Base-by-base conservation (phyloP, 352 stramenopile species). In the Pythium chondricola region DNA sequence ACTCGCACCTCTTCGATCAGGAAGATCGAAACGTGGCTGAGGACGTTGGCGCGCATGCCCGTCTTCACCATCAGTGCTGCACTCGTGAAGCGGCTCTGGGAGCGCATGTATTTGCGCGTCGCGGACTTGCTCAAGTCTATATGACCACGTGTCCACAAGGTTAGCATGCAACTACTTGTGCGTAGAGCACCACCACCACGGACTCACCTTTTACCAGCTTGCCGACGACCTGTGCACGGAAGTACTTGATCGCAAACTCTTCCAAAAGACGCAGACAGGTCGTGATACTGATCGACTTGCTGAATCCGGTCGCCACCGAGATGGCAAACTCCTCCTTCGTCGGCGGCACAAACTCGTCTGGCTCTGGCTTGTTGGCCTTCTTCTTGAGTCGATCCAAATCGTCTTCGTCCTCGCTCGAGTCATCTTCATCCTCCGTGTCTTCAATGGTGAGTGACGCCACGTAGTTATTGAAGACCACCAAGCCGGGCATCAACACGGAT, bases 141-240 rank as follows among this genome's bases (percentile, higher is more conserved):
- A n/a, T n/a, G 49, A 40, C 16, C 6, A 39, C 20, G 17, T 35
- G 6, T 22, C 4, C 27, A 47, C 3, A 8, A 38, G 18, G 2
- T 29, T 18, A 13, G 6, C n/a, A 17, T 25, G 39, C 4, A 53
- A 44, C 10, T 11, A 25, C 9, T 2, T 16, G 46, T 42, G n/a
- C n/a, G n/a, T n/a, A n/a, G n/a, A n/a, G n/a, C n/a, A n/a, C n/a
- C n/a, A n/a, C n/a, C n/a, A n/a, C n/a, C n/a, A n/a, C n/a, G n/a
- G n/a, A n/a, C n/a, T n/a, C n/a, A 86, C 80, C 81, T 71, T 93
- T 93, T 44, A 93, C 78, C 27, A 93, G 65, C 56, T 89, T 93
- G 60, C 74, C 67, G 24, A 88, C 74, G 51, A 78, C 53, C 41
- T 68, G 75, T 24, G 75, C 73, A 24, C 69, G 65, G 43, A 67